Evolutionary conservation across 2,329 filamentous ascomycete genomes (phyloP).

Genomic region (Calycina marina): DNA sequence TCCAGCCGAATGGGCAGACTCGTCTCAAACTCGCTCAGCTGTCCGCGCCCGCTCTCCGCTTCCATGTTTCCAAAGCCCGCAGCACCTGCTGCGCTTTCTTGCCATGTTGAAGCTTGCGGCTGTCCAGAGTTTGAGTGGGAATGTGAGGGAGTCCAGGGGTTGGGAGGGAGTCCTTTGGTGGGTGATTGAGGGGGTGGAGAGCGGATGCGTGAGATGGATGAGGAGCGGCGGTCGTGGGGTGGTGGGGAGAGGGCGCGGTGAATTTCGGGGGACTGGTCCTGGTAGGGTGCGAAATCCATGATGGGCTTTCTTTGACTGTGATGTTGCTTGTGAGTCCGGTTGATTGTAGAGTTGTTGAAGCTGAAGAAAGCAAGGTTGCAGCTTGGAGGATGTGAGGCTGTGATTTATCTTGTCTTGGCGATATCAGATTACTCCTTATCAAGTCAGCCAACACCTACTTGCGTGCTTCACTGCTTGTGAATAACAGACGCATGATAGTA

Average conservation of each 20-base stretch:
- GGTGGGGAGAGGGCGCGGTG: conserved; percentile 67
- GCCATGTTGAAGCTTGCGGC: not conserved
- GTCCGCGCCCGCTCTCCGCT: conserved; percentile 26
- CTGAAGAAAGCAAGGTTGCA: too few species aligned
- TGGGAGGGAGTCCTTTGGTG: conserved; percentile 24
- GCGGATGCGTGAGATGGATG: conserved; percentile 32
- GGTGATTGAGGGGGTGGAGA: conserved; percentile 34
- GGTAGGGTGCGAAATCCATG: conserved; percentile 96
- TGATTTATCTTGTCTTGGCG: too few species aligned
- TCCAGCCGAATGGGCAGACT: conserved; percentile 75
- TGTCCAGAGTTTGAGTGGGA: not conserved
- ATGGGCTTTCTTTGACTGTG: too few species aligned
- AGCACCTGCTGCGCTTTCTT: conserved; percentile 7
- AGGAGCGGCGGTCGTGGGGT: conserved; percentile 29
- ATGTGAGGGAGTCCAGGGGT: conserved; percentile 14
- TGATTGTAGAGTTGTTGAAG: conserved; percentile 1
- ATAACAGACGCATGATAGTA: too few species aligned
- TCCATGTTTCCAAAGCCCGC: conserved; percentile 7
- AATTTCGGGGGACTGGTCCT: conserved; percentile 78
- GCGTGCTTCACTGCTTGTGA: too few species aligned
- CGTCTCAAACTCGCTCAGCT: conserved; percentile 78
- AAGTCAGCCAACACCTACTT: too few species aligned
- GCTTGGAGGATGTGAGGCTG: too few species aligned
- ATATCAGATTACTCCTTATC: too few species aligned
- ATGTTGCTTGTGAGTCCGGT: too few species aligned